Conservation (phyloP, 805 yeast species). For the Ogataea naganishii region DNA sequence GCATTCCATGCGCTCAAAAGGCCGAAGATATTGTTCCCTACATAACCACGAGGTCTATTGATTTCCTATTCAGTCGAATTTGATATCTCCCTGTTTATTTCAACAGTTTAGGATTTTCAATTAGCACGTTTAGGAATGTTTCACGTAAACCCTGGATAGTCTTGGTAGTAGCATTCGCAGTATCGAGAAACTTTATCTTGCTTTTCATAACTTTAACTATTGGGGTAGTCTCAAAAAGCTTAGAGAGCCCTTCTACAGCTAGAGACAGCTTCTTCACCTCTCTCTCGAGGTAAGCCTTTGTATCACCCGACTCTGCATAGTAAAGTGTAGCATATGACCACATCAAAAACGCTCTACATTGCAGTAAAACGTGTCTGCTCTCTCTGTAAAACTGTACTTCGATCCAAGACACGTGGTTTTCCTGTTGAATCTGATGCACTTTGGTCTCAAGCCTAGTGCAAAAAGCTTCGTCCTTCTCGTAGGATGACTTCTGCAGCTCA, state of each 20-base stretch:
- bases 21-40: no score
- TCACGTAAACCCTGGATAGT: no score
- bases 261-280: conserved; percentile 15
- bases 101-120: no score
- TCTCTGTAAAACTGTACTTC: conserved; percentile 80
- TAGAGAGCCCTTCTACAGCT: conserved; percentile 23
- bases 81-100: no score
- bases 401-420: conserved; percentile 66
- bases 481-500: conserved; percentile 67
- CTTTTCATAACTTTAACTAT: conserved; percentile 17
- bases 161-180: neutral
- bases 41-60: no score
- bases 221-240: conserved; percentile 24
- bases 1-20: no score
- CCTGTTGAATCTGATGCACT: conserved; percentile 59
- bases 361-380: conserved; percentile 53
- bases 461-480: conserved; percentile 59
- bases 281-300: conserved; percentile 53
- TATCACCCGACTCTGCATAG: conserved; percentile 42
- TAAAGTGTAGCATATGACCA: conserved; percentile 87
- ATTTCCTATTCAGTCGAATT: no score
- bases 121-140: no score
- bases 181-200: conserved; percentile 15
- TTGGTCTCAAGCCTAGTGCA: conserved; percentile 53
- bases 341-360: conserved; percentile 68